Conservation (phyloP, 176 grass and related monocot genomes). For the Bonia amplexicaulis region DNA sequence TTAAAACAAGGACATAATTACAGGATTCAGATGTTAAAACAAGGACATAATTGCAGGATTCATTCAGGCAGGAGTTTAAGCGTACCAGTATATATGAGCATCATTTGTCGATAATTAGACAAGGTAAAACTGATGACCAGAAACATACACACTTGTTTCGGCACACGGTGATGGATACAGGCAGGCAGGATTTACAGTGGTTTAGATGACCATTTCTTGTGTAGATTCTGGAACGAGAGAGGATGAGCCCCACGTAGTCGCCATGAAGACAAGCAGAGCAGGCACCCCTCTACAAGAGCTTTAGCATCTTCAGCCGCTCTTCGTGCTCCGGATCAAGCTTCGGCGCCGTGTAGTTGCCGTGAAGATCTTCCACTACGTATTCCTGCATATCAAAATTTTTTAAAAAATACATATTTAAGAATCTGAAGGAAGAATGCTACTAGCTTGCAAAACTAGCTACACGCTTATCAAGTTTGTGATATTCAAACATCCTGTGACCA, state of each 20-base stretch:
- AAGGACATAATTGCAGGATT: not conserved
- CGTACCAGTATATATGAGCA: not conserved
- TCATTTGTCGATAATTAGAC: not conserved
- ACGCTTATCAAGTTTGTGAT: not conserved
- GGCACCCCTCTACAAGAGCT: conserved; percentile 52
- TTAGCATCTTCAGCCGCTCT: conserved; percentile 75
- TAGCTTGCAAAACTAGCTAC: not conserved
- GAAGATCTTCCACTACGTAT: conserved; percentile 87
- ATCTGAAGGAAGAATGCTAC: not conserved
- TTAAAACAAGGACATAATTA: not conserved
- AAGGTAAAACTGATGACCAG: not conserved
- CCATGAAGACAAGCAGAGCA: not conserved
- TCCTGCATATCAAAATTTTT: conserved; percentile 49
- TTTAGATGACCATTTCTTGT: not conserved
- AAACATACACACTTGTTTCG: not conserved
- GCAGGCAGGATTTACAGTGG: conserved; percentile 2
- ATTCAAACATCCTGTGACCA: not conserved
- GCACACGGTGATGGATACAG: not conserved
- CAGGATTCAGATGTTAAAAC: not conserved
- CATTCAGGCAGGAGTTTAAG: not conserved
- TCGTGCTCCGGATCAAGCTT: conserved; percentile 89
- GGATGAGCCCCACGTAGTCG: not conserved
- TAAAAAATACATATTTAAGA: not conserved
- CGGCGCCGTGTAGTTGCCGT: conserved; percentile 62
- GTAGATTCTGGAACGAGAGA: not conserved